These are phyloP conservation scores for Canavalia ensiformis DNA, from an alignment of 306 rosid species.

Conservation along the genomic window DNA sequence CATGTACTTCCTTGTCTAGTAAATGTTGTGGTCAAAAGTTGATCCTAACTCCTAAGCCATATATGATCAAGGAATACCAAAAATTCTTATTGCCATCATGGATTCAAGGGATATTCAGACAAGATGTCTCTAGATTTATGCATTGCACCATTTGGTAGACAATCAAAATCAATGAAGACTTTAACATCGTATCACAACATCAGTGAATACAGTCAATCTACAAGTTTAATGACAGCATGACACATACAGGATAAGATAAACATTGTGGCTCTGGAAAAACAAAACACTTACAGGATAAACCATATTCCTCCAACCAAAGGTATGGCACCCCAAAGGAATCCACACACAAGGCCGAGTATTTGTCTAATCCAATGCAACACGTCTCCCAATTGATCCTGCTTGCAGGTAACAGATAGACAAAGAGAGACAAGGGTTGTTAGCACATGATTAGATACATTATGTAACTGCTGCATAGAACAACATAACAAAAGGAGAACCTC, in stretches of 20 bases:
- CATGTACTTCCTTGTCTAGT: not conserved
- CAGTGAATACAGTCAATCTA: not conserved
- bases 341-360: slow-evolving; percentile 72
- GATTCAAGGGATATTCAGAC: not conserved
- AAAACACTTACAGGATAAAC: slow-evolving; percentile 84
- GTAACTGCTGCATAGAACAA: slow-evolving; percentile 1
- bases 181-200: slow-evolving; percentile 8
- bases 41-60: not conserved
- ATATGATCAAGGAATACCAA: not conserved
- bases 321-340: slow-evolving; percentile 88
- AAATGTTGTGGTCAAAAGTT: slow-evolving; percentile 5
- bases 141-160: slow-evolving; percentile 4
- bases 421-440: slow-evolving; percentile 1
- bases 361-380: slow-evolving; percentile 99
- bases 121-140: slow-evolving; percentile 27
- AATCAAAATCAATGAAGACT: slow-evolving; percentile 1
- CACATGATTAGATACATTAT: not conserved
- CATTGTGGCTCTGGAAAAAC: not conserved
- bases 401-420: not conserved
- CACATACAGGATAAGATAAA: slow-evolving; percentile 23
- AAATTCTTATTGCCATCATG: not conserved
- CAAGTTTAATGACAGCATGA: not conserved
- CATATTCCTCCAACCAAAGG: slow-evolving; percentile 97
- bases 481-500: not conserved
- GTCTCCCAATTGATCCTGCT: slow-evolving; percentile 96